A percentile compares a stretch with the other conserved stretches of the same genome.
These are phyloP conservation scores for Chalaropsis thielavioides DNA, from an alignment of 2,329 filamentous ascomycete genomes.

Conservation along the genomic window DNA sequence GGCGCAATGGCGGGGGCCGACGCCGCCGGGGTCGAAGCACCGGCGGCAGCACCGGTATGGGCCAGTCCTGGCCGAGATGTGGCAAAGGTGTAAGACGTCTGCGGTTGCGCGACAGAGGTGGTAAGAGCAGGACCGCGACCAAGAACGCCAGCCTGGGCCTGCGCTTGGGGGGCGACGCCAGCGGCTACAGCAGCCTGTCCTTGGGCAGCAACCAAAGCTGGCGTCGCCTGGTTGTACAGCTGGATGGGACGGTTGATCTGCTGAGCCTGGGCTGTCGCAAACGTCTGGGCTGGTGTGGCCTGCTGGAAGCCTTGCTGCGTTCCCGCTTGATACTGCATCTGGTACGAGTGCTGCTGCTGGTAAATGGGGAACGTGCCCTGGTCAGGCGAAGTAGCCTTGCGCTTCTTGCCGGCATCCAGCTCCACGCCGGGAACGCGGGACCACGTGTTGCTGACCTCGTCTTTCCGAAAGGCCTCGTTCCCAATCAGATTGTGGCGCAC, in stretches of 20 bases:
- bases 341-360: slow-evolving; percentile 20
- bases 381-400: slow-evolving; percentile 40
- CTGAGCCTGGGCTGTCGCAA: background rate
- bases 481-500: slow-evolving; percentile 50
- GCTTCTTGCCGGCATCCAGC: slow-evolving; percentile 46
- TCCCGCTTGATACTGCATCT: slow-evolving; percentile 14
- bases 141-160: slow-evolving; percentile 10
- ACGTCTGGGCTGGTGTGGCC: background rate
- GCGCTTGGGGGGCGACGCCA: slow-evolving; percentile 10
- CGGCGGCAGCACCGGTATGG: background rate
- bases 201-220: slow-evolving; percentile 13
- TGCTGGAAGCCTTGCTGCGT: slow-evolving; percentile 10
- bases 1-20: background rate
- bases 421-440: slow-evolving; percentile 43
- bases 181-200: slow-evolving; percentile 11
- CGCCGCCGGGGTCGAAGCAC: background rate
- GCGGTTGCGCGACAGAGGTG: background rate
- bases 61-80: slow-evolving; percentile 1
- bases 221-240: slow-evolving; percentile 13
- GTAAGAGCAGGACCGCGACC: slow-evolving; percentile 2
- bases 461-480: slow-evolving; percentile 46
- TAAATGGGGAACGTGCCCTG: slow-evolving; percentile 26
- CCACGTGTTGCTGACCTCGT: slow-evolving; percentile 42
- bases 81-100: slow-evolving; percentile 7
- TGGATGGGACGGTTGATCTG: slow-evolving; percentile 3